phyloP scores from a whole-genome alignment of 2,329 filamentous ascomycete species.

The Pleurostoma richardsiae region DNA sequence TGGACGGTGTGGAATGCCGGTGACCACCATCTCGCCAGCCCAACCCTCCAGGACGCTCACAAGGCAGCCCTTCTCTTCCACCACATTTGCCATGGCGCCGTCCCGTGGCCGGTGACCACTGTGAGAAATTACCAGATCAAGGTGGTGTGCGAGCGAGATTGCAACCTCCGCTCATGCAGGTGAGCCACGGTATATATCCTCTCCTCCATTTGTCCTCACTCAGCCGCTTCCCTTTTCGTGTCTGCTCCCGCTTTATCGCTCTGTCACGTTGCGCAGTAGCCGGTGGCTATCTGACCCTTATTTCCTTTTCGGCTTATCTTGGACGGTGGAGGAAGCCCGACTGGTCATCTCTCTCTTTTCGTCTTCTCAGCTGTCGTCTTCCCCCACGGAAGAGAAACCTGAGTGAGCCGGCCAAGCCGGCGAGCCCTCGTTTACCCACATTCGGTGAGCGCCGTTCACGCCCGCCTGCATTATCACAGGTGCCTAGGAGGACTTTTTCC shows the following conservation, averaged over 20 bases:
- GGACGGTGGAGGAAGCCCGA: conserved; percentile 5
- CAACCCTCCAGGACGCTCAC: conserved; percentile 1
- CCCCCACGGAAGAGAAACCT: neutral
- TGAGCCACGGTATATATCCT: neutral
- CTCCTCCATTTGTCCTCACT: neutral
- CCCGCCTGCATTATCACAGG: too few species aligned
- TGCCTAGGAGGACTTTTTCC: too few species aligned
- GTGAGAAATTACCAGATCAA: too few species aligned
- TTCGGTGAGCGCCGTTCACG: neutral
- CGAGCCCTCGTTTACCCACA: conserved; percentile 10
- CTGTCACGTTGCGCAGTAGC: neutral
- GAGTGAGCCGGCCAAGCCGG: conserved; percentile 24
- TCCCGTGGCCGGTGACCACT: neutral
- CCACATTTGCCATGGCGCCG: conserved; percentile 2
- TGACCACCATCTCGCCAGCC: conserved; percentile 6
- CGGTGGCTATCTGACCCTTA: neutral
- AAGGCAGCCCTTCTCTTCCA: conserved; percentile 2
- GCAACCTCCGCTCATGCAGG: too few species aligned
- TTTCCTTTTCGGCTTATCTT: neutral
- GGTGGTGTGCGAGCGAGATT: too few species aligned
- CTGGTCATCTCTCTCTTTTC: conserved; percentile 8
- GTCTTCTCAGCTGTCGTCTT: conserved; percentile 9
- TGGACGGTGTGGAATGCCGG: conserved; percentile 8
- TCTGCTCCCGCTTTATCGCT: neutral
- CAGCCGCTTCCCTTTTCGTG: neutral